Base-by-base conservation (phyloP, 2,329 filamentous ascomycete genomes). In the Fusarium fujikuroi region DNA sequence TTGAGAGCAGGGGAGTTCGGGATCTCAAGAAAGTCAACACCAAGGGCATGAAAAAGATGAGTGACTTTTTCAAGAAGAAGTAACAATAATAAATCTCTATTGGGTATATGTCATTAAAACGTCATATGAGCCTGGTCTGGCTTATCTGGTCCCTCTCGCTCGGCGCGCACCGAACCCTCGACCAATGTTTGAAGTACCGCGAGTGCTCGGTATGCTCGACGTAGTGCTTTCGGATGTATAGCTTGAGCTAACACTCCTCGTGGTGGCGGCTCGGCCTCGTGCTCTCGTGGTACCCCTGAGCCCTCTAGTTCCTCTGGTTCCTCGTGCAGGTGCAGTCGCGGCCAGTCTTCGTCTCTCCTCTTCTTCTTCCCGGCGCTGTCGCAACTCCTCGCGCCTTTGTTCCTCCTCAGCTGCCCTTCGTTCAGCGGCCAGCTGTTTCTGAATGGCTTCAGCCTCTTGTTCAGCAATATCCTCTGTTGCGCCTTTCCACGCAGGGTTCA, bases 1-100 rank as follows among this genome's bases (percentile, higher is more conserved):
- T 85, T 30, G 89, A 93, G 83, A 96, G 93, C 70, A 87, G 91
- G 34, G 95, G 90, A 1, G 90, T 98, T 3, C 92, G 91, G 79
- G 89, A 95, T 53, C 81, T 99, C 78, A 93, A 93, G 81, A 99
- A 98, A 84, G 95, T 95, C 53, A 93, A 98, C 83, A 95, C 92
- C 0, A 90, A 84, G 28, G 96, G 96, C 3, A 99, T 99, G 96
- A 96, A 93, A 88, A 99, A 98, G 86, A 89, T 99, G 89, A 97
- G 93, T 80, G 89, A 92, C 70, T 99, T 99, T 84, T 99, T 99
- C 82, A 90, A 90, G 68, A 97, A 95, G 84, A 89, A 88, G 70
- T 78, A 76, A 65, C 63, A 63, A 44, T 37, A 69, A 62, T 32
- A 19, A 65, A 70, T 50, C 43, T 74, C 49, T 76, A 74, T 68